These are phyloP conservation scores for Hymenoscyphus salicellus DNA, from an alignment of 2,329 filamentous ascomycete species.

Conservation along the genomic window DNA sequence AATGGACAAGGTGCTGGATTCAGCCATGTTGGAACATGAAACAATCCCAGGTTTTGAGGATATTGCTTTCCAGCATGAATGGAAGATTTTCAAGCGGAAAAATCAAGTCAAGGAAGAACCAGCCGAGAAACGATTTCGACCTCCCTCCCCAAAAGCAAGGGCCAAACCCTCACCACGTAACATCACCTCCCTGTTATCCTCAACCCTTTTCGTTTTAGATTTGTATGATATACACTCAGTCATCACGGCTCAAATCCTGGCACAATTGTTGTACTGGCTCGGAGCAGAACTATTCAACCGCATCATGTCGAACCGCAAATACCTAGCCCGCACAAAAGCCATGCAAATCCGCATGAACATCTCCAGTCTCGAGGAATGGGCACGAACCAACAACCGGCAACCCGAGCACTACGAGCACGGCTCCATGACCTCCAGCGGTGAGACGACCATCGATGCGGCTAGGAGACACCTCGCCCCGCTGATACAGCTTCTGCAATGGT, in stretches of 20 bases:
- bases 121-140: constrained; percentile 83
- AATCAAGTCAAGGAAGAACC: constrained; percentile 87
- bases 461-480: constrained; percentile 83
- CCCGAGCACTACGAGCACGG: constrained; percentile 95
- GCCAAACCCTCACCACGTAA: constrained; percentile 91
- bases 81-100: constrained; percentile 94
- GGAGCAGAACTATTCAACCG: constrained; percentile 95
- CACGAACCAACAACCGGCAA: constrained; percentile 84
- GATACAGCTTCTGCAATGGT: constrained; percentile 92
- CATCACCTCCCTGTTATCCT: constrained; percentile 91
- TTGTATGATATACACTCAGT: constrained; percentile 99
- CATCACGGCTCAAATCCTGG: constrained; percentile 85
- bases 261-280: constrained; percentile 94
- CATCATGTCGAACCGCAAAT: constrained; percentile 94
- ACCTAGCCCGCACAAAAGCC: constrained; percentile 91
- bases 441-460: constrained; percentile 80
- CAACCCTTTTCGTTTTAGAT: constrained; percentile 93
- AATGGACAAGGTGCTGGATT: constrained; percentile 91
- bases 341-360: constrained; percentile 99
- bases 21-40: constrained; percentile 94
- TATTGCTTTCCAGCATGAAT: constrained; percentile 95
- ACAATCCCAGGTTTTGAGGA: constrained; percentile 97
- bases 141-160: constrained; percentile 87
- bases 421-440: constrained; percentile 78
- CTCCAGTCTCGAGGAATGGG: constrained; percentile 93